Base-by-base conservation (phyloP, 2,329 filamentous ascomycete genomes). In the Pseudogymnoascus sp. region DNA sequence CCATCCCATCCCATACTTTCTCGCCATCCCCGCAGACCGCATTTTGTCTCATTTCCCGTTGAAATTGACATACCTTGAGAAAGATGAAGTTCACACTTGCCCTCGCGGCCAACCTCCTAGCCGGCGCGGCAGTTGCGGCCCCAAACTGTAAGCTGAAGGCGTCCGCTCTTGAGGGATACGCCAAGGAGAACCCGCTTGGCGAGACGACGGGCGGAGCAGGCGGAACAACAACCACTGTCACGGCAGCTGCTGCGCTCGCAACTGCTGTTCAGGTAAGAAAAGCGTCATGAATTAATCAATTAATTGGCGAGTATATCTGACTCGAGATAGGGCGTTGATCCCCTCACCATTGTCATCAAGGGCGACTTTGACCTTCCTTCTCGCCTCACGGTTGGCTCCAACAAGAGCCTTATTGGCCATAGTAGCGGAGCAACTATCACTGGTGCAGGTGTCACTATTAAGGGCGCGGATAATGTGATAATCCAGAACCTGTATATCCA, bases 401-500 rank as follows among this genome's bases (percentile, higher is more conserved):
- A 79, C 72, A 83, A 80, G 62, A 78, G 76, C 20, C 73, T 83
- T 64, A 73, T 82, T 60, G 81, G 80, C 25, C 4, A 33, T 22
- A 11, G 64, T n/a, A 14, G 22, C 2, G 18, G 41, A 8, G 58
- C 37, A 70, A 73, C 73, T 57, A 72, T 82, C 20, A 72, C 74
- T n/a, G 74, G 76, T 58, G 71, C 78, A 60, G 77, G 77, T 6
- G 71, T 83, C 57, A 76, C 75, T 60, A 71, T 83, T 65, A 78
- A 78, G 69, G 68, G 72, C 37, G 73, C 71, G 15, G 75, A 68
- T 62, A 84, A 85, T 64, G 81, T 84, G 57, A 83, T 85, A 61
- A 68, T 85, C 57, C 79, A 78, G 53, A 84, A 85, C 72, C 69
- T 85, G 37, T 79, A 78, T 64, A 77, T 82, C 63, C 69, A 74